Evolutionary conservation across 495 filamentous ascomycete genomes (phyloP).

Genomic region (Lasiosphaeria miniovina): DNA sequence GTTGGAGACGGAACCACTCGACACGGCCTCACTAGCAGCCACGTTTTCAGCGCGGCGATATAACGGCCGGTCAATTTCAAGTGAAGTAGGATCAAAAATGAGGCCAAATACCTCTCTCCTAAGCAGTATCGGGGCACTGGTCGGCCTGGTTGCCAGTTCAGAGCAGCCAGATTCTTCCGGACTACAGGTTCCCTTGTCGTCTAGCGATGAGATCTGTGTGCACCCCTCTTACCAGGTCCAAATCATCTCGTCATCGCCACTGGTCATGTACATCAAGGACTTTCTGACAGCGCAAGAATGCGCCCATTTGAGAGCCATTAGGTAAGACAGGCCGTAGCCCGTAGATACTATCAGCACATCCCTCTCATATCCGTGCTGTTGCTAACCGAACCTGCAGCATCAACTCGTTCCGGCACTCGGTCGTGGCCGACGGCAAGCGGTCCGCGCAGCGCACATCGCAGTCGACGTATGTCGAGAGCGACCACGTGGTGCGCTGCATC

Average conservation of each 20-base stretch:
- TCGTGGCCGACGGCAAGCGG: constrained; percentile 29
- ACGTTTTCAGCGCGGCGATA: too few relatives aligned
- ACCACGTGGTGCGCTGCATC: constrained; percentile 60
- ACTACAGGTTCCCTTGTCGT: neutral
- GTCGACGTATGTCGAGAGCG: constrained; percentile 41
- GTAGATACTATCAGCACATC: constrained; percentile 3
- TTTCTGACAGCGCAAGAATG: constrained; percentile 40
- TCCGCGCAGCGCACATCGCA: constrained; percentile 39
- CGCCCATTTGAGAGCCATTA: constrained; percentile 35
- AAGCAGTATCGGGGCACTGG: too few relatives aligned
- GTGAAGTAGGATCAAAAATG: too few relatives aligned
- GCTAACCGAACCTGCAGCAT: constrained; percentile 13
- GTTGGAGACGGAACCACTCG: too few relatives aligned
- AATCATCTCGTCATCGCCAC: constrained; percentile 47
- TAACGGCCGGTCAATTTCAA: too few relatives aligned
- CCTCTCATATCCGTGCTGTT: too few relatives aligned
- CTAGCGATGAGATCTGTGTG: constrained; percentile 25
- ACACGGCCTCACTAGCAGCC: too few relatives aligned
- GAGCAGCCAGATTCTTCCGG: neutral
- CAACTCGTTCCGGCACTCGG: constrained; percentile 31
- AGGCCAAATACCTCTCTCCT: too few relatives aligned
- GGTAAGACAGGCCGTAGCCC: constrained; percentile 22
- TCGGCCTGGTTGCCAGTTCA: neutral
- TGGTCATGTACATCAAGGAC: constrained; percentile 51
- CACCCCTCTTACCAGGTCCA: constrained; percentile 42